phyloP scores from a whole-genome alignment of 1,139 yeast species.

The Saccharomycopsis hybrid region DNA sequence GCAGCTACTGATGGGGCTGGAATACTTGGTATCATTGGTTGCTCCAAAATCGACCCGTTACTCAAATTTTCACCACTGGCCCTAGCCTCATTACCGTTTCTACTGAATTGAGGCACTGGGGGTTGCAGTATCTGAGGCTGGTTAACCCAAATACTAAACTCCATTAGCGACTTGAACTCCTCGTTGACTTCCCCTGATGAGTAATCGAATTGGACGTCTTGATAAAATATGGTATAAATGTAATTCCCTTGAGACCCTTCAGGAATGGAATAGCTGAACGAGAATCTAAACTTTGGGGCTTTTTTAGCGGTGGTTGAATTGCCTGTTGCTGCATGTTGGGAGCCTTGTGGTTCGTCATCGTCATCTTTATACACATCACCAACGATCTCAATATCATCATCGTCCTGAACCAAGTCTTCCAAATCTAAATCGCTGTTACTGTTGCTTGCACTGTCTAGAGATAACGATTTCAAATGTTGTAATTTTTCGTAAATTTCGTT shows the following conservation, averaged over 20 bases:
- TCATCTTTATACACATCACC: slow-evolving; percentile 21
- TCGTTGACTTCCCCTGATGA: background rate
- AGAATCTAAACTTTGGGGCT: slow-evolving; percentile 17
- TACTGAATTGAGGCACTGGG: background rate
- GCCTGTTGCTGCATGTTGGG: background rate
- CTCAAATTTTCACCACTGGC: no score
- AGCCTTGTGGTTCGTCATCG: slow-evolving; percentile 3
- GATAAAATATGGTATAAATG: slow-evolving; percentile 12
- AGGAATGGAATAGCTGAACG: slow-evolving; percentile 16
- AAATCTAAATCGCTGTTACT: background rate
- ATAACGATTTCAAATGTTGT: background rate
- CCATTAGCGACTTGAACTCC: slow-evolving; percentile 12
- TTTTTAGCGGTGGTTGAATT: background rate
- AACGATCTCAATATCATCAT: slow-evolving; percentile 15
- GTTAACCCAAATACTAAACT: slow-evolving; percentile 10
- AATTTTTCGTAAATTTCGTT: slow-evolving; percentile 15
- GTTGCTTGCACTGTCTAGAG: background rate
- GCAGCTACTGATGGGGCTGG: no score
- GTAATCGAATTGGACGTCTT: background rate
- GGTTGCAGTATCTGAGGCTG: background rate
- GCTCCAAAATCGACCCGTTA: no score
- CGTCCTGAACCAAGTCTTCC: slow-evolving; percentile 4
- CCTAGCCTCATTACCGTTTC: no score
- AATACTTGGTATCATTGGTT: no score
- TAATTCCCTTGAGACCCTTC: slow-evolving; percentile 10